Evolutionary conservation across 2,329 filamentous ascomycete species (phyloP).

Genomic region (Pestalotiopsis fici): DNA sequence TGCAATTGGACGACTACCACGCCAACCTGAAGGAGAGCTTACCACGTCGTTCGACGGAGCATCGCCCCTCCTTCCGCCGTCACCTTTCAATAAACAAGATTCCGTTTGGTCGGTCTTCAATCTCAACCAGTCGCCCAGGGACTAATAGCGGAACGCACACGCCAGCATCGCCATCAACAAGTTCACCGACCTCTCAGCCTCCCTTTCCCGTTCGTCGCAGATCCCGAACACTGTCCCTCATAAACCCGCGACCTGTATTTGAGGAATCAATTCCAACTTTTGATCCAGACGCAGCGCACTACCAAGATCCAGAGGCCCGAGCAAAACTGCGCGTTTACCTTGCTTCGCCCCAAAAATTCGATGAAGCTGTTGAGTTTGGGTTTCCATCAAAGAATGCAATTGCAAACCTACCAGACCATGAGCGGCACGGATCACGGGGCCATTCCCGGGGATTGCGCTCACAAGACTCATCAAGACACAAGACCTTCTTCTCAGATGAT

Average conservation of each 20-base stretch:
- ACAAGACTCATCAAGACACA: constrained; percentile 49
- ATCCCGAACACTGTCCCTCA: constrained; percentile 57
- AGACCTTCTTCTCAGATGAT: constrained; percentile 48
- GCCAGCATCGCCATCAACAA: constrained; percentile 28
- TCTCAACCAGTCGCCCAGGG: constrained; percentile 48
- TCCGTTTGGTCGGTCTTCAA: constrained; percentile 58
- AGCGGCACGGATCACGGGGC: constrained; percentile 11
- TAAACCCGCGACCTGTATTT: constrained; percentile 47
- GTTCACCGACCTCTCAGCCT: constrained; percentile 20
- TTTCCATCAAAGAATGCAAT: constrained; percentile 68
- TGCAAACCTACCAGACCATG: constrained; percentile 24
- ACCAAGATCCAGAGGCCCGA: constrained; percentile 86
- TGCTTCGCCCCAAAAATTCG: constrained; percentile 90
- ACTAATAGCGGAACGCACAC: constrained; percentile 40
- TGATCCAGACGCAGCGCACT: constrained; percentile 77
- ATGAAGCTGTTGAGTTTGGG: constrained; percentile 91
- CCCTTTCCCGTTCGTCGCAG: constrained; percentile 45
- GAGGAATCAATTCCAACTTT: constrained; percentile 53
- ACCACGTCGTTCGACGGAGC: constrained; percentile 43
- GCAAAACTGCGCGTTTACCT: constrained; percentile 84
- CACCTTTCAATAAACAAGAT: constrained; percentile 72
- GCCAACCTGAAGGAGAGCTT: constrained; percentile 57
- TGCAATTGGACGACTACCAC: constrained; percentile 72
- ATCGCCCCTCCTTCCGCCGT: constrained; percentile 66
- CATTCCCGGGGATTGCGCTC: constrained; percentile 28